Conservation (phyloP, 768 basidiomycete genomes). For the Psilocybe cyanescens region DNA sequence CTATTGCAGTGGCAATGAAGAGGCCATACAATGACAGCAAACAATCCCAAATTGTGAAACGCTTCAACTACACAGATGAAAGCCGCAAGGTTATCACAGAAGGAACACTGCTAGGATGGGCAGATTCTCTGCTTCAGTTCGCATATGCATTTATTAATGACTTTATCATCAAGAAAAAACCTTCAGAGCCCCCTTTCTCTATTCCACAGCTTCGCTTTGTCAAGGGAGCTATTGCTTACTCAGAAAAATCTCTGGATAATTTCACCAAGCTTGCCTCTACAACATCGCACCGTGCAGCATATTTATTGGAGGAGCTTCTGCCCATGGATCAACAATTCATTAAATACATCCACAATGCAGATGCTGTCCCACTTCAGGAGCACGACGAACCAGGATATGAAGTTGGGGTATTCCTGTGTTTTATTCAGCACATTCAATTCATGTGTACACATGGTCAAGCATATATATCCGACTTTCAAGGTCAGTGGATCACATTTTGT, state of each 20-base stretch:
- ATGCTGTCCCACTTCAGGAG: no score
- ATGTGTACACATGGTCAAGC: constrained; percentile 6
- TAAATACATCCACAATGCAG: constrained; percentile 14
- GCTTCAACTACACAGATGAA: constrained; percentile 4
- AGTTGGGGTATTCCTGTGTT: no score
- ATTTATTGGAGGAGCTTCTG: constrained; percentile 11
- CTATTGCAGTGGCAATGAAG: neutral
- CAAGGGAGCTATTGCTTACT: constrained; percentile 5
- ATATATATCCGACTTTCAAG: constrained; percentile 18
- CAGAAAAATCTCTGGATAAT: neutral
- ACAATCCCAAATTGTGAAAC: neutral
- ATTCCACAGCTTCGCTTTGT: constrained; percentile 12
- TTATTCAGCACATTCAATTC: constrained; percentile 1
- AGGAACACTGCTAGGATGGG: constrained; percentile 9
- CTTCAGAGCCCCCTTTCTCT: neutral
- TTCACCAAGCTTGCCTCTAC: neutral
- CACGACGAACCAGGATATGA: no score
- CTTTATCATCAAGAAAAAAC: neutral
- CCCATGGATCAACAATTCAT: neutral
- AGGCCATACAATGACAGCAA: neutral
- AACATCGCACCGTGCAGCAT: neutral
- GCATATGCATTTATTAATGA: neutral
- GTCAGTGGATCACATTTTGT: neutral
- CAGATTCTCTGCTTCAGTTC: constrained; percentile 2
- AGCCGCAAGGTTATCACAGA: constrained; percentile 6